Percentiles rank a stretch among this genome's conserved stretches.
phyloP scores from a whole-genome alignment of 208 protist genomes.

The Vickermania ingenoplastis region DNA sequence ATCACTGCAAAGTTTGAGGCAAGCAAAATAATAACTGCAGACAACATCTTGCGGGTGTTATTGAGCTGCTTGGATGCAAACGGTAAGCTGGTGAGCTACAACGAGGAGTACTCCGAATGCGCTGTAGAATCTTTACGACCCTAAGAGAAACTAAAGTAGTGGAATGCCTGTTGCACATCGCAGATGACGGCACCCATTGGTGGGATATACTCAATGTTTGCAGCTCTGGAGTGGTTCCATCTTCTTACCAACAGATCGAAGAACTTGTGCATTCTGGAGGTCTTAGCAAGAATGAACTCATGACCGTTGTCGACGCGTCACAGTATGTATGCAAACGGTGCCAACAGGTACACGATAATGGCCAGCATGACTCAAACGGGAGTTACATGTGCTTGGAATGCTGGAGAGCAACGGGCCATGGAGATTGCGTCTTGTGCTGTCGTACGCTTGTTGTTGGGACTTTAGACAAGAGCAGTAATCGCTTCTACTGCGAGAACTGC shows the following conservation, averaged over 20 bases:
- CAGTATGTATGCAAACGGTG: constrained; percentile 66
- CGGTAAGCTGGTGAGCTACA: constrained; percentile 32
- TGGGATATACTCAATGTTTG: constrained; percentile 67
- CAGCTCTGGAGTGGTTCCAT: constrained; percentile 8
- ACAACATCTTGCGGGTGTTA: constrained; percentile 28
- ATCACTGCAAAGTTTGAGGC: constrained; percentile 44
- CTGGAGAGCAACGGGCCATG: constrained; percentile 77
- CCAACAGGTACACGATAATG: constrained; percentile 62
- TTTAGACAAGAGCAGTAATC: constrained; percentile 38
- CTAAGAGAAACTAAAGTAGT: constrained; percentile 31
- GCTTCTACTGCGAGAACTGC: constrained; percentile 81
- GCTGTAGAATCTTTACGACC: constrained; percentile 28
- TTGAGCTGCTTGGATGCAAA: constrained; percentile 21
- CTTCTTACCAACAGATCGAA: constrained; percentile 39
- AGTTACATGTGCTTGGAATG: constrained; percentile 69
- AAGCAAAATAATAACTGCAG: constrained; percentile 3
- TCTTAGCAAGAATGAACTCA: constrained; percentile 57
- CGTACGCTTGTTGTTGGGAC: constrained; percentile 43
- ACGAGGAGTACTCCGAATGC: constrained; percentile 65
- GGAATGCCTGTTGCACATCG: constrained; percentile 53
- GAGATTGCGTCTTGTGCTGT: constrained; percentile 74
- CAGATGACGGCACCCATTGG: constrained; percentile 74
- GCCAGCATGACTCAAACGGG: constrained; percentile 33
- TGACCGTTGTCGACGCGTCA: constrained; percentile 54
- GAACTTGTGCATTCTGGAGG: constrained; percentile 58